Percentiles rank a stretch among this genome's conserved stretches.
Evolutionary conservation across 129 eudicot genomes (phyloP).

Genomic region (Flaveria bidentis): DNA sequence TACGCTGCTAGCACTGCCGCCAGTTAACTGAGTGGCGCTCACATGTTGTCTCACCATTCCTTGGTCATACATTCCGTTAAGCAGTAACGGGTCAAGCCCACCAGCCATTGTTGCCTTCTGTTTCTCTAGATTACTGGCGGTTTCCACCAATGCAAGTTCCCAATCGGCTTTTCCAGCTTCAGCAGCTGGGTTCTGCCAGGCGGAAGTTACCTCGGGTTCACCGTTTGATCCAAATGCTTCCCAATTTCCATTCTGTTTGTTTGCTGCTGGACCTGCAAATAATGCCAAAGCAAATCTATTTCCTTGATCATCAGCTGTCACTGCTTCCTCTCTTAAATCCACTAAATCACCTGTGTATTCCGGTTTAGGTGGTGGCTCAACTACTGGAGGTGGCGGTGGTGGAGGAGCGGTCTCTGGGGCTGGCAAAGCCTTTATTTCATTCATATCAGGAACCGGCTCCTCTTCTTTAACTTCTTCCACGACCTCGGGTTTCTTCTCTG

Average conservation of each 20-base stretch:
- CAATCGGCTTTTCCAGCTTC: slow-evolving; percentile 84
- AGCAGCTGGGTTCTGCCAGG: slow-evolving; percentile 88
- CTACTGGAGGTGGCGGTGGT: slow-evolving; percentile 57
- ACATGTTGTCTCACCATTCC: slow-evolving; percentile 79
- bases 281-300: slow-evolving; percentile 73
- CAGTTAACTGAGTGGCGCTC: slow-evolving; percentile 53
- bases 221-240: slow-evolving; percentile 61
- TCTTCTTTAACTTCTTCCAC: slow-evolving; percentile 44
- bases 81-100: slow-evolving; percentile 70
- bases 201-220: slow-evolving; percentile 65
- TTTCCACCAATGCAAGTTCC: slow-evolving; percentile 87
- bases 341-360: slow-evolving; percentile 54
- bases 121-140: slow-evolving; percentile 62
- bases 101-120: slow-evolving; percentile 76
- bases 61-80: slow-evolving; percentile 87
- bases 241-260: slow-evolving; percentile 55
- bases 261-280: slow-evolving; percentile 64
- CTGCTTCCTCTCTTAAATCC: slow-evolving; percentile 65
- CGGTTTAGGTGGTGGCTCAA: slow-evolving; percentile 49
- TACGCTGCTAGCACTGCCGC: slow-evolving; percentile 94
- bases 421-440: slow-evolving; percentile 81
- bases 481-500: slow-evolving; percentile 58
- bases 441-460: slow-evolving; percentile 74
- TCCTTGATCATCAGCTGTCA: slow-evolving; percentile 77
- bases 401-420: slow-evolving; percentile 57